Evolutionary conservation across 2,329 filamentous ascomycete genomes (phyloP).

Genomic region (Penicillium sp.): DNA sequence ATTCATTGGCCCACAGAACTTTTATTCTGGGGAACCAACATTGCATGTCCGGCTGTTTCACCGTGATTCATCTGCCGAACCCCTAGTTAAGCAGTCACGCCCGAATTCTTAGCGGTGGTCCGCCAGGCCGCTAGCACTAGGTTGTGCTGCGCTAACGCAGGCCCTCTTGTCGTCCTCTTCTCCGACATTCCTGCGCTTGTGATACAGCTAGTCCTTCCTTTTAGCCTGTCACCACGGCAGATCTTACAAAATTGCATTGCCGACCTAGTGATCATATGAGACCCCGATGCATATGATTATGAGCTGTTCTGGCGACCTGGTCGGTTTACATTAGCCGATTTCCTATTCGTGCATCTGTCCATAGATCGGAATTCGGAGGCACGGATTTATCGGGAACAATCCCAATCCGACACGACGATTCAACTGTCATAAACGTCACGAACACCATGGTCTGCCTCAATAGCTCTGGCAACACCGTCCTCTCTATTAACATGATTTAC

Average conservation of each 20-base stretch:
- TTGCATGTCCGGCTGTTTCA: constrained; percentile 15
- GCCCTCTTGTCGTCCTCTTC: not conserved
- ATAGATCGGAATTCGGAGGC: too few species aligned
- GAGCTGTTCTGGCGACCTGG: not conserved
- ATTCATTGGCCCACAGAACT: constrained; percentile 5
- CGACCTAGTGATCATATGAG: constrained; percentile 1
- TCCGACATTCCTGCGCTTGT: not conserved
- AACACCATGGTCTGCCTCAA: too few species aligned
- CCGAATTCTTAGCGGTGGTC: not conserved
- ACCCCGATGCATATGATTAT: not conserved
- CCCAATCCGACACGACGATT: too few species aligned
- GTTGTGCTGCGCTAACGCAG: too few species aligned
- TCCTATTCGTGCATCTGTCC: too few species aligned
- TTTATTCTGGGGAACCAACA: constrained; percentile 9
- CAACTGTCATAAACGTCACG: too few species aligned
- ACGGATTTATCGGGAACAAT: too few species aligned
- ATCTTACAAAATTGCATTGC: constrained; percentile 1
- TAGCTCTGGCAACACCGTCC: too few species aligned
- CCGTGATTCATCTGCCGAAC: constrained; percentile 18
- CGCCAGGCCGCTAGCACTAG: not conserved
- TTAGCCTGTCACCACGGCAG: not conserved
- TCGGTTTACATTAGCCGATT: not conserved
- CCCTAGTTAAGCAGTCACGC: not conserved
- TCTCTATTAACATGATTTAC: too few species aligned
- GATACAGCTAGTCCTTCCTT: not conserved